Percentiles rank a stretch among this genome's conserved stretches.
Evolutionary conservation across 257 asterid genomes (phyloP).

Genomic region (Solanum chiquidenum): DNA sequence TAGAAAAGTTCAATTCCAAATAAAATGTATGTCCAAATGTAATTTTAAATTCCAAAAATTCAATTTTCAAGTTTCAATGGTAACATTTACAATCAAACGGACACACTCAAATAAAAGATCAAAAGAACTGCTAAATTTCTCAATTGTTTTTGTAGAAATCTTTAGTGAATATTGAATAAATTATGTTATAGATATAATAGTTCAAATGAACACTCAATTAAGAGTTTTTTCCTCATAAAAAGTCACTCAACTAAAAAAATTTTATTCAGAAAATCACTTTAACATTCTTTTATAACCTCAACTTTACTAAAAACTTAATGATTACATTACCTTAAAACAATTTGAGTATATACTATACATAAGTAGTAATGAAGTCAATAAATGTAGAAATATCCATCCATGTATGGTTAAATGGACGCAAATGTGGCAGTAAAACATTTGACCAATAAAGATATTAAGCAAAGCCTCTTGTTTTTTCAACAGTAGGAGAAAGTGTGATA

Average conservation of each 20-base stretch:
- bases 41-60: too few species aligned
- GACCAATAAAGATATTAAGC: background rate
- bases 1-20: background rate
- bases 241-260: too few species aligned
- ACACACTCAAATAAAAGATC: background rate
- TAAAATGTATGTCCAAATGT: background rate
- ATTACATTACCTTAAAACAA: background rate
- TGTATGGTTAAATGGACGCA: background rate
- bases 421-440: background rate
- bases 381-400: background rate
- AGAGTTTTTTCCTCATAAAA: background rate
- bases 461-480: background rate
- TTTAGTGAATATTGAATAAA: background rate
- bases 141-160: background rate
- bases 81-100: background rate
- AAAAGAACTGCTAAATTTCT: background rate
- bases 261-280: too few species aligned
- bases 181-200: too few species aligned
- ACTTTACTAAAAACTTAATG: background rate
- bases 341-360: background rate
- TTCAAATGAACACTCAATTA: background rate
- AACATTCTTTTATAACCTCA: background rate
- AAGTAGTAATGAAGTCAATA: background rate
- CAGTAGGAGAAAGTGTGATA: background rate
- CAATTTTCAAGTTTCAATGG: too few species aligned